A percentile compares a stretch with the other conserved stretches of the same genome.
phyloP scores from a whole-genome alignment of 192 early-diverging fungal species.

The Coemansia sp. region DNA sequence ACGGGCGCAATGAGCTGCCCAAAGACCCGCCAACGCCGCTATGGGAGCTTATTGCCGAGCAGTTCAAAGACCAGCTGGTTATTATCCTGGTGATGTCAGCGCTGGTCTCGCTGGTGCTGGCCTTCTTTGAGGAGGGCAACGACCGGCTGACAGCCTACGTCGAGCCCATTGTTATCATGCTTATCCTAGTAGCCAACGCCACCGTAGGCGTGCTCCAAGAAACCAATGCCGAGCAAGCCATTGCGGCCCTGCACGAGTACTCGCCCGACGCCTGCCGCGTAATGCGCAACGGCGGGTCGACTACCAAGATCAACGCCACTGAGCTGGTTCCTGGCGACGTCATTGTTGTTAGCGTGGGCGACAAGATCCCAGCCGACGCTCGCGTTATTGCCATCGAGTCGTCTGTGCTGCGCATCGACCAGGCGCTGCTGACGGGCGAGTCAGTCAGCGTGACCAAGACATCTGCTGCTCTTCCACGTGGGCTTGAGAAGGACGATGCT shows the following conservation, averaged over 20 bases:
- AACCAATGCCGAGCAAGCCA: constrained; percentile 94
- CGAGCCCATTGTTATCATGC: constrained; percentile 95
- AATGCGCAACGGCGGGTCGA: constrained; percentile 67
- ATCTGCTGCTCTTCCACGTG: constrained; percentile 56
- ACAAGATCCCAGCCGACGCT: constrained; percentile 95
- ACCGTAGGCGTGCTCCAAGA: constrained; percentile 97
- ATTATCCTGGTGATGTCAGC: constrained; percentile 92
- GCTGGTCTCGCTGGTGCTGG: constrained; percentile 88
- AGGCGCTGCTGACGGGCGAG: constrained; percentile 96
- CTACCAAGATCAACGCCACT: constrained; percentile 65
- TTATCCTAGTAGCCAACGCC: constrained; percentile 98
- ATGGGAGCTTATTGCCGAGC: constrained; percentile 91
- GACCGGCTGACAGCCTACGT: constrained; percentile 85
- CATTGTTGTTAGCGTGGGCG: constrained; percentile 86
- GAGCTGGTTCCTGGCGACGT: constrained; percentile 98
- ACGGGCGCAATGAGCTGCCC: constrained; percentile 89
- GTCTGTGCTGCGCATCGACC: constrained; percentile 89
- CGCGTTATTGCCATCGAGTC: constrained; percentile 79
- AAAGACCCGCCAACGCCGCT: constrained; percentile 88
- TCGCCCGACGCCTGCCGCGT: constrained; percentile 95
- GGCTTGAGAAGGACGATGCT: constrained; percentile 18
- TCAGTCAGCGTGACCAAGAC: constrained; percentile 89
- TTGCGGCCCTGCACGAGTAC: constrained; percentile 95
- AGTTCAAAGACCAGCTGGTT: constrained; percentile 99
- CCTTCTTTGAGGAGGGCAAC: constrained; percentile 78